Percentiles rank a stretch among this genome's conserved stretches.
These are phyloP conservation scores for Globisporangium takayamanum DNA, from an alignment of 352 stramenopile genomes.

Conservation along the genomic window DNA sequence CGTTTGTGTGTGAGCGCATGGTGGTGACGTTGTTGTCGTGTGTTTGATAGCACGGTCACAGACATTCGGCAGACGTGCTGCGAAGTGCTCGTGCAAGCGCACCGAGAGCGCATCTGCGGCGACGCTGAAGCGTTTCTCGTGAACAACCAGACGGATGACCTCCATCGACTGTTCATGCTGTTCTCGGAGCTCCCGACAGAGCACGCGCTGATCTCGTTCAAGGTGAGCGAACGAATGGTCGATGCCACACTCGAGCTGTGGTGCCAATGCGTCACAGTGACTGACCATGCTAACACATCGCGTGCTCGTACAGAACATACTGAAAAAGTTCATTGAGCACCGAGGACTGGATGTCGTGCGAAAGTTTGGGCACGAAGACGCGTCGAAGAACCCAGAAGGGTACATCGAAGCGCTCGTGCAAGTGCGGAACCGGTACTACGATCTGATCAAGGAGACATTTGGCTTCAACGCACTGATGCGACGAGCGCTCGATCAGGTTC, in stretches of 20 bases:
- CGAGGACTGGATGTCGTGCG: slow-evolving; percentile 71
- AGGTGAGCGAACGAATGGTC: slow-evolving; percentile 26
- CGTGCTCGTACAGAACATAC: slow-evolving; percentile 54
- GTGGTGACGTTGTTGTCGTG: background rate
- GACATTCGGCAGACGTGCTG: slow-evolving; percentile 78
- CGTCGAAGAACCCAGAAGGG: slow-evolving; percentile 71
- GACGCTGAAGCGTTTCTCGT: slow-evolving; percentile 70
- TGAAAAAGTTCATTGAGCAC: slow-evolving; percentile 83
- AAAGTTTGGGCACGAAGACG: slow-evolving; percentile 75
- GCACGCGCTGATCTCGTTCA: slow-evolving; percentile 73
- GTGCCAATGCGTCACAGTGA: background rate
- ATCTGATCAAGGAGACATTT: slow-evolving; percentile 83
- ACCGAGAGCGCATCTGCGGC: slow-evolving; percentile 78
- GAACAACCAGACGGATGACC: slow-evolving; percentile 72
- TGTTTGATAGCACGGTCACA: slow-evolving; percentile 48
- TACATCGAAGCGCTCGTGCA: slow-evolving; percentile 83
- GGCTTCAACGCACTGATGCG: slow-evolving; percentile 78
- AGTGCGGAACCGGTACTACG: slow-evolving; percentile 79
- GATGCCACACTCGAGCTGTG: no score
- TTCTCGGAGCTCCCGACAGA: slow-evolving; percentile 81
- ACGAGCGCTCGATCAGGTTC: slow-evolving; percentile 74
- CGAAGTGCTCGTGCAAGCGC: slow-evolving; percentile 67
- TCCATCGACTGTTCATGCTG: slow-evolving; percentile 71
- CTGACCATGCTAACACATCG: background rate
- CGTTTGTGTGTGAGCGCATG: background rate